Percentiles rank a stretch among this genome's conserved stretches.
These are phyloP conservation scores for Schizothecium vesticola DNA, from an alignment of 495 filamentous ascomycete species.

Conservation along the genomic window DNA sequence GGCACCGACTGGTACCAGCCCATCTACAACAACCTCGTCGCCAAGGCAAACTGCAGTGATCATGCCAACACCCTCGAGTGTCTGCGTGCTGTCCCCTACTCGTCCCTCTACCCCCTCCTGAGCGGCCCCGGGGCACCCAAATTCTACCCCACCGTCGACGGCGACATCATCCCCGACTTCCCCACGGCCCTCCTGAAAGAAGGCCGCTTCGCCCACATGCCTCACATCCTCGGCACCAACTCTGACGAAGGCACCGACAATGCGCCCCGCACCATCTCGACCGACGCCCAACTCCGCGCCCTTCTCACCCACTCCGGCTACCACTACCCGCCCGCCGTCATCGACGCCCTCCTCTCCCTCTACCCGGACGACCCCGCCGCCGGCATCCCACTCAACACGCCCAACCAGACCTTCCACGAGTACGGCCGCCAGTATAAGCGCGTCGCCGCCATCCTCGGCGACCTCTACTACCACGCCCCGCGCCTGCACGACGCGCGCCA, in stretches of 20 bases:
- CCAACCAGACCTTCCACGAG: constrained; percentile 24
- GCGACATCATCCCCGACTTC: constrained; percentile 42
- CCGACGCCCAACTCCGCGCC: constrained; percentile 33
- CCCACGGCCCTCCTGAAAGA: constrained; percentile 23
- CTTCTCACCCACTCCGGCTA: constrained; percentile 26
- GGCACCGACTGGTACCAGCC: constrained; percentile 34
- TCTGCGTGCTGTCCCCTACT: constrained; percentile 33
- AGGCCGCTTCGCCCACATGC: constrained; percentile 49
- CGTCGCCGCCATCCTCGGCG: constrained; percentile 30
- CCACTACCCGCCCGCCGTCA: constrained; percentile 21
- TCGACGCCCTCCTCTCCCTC: constrained; percentile 33
- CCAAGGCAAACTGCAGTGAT: constrained; percentile 33
- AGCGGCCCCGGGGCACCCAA: constrained; percentile 18
- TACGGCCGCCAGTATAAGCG: constrained; percentile 32
- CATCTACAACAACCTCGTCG: constrained; percentile 40
- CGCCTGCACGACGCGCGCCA: constrained; percentile 24
- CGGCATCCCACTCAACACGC: constrained; percentile 30
- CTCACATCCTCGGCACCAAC: constrained; percentile 55
- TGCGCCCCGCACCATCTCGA: constrained; percentile 39
- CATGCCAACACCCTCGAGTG: constrained; percentile 38
- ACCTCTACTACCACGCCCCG: constrained; percentile 34
- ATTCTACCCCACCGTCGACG: constrained; percentile 46
- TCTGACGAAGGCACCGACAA: constrained; percentile 62
- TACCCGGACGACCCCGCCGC: constrained; percentile 32
- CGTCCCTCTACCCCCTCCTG: constrained; percentile 24